Evolutionary conservation across 768 basidiomycete genomes (phyloP), one percentile per base, ranked within the genome.

Genomic region (Suillus weaverae): DNA sequence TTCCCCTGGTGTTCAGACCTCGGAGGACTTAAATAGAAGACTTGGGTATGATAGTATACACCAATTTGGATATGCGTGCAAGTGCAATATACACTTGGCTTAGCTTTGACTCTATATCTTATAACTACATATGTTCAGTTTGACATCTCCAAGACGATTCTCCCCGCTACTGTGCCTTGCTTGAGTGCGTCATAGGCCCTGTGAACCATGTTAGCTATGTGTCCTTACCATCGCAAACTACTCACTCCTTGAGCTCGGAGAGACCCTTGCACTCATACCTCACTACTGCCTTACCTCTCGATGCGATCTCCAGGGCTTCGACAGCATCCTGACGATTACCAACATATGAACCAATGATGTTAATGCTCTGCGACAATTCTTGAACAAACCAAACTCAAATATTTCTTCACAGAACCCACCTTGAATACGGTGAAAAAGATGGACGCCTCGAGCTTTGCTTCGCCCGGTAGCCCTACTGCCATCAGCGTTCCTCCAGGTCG

Each of bases 291-390:
- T 85, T 84, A 16, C 91, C 92, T 39, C 79, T 72, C 0, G 88
- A 83, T 1, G 92, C 94, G 56, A 95, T 88, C 3, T 86, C 84
- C 51, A 96, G 77, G 0, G 95, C 91, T 75, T 97, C 94, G 11
- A 84, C 74, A 3, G 93, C 87, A 71, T 96, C 95, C 75, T 94
- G 92, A 44, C 91, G 85, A 76, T 93, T 94, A 1, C 91, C 87
- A 16, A 83, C 80, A 62, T 82, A 83, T 3, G 83, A 85, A 10
- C 70, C 67, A 60, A 71, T 64, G 72, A 70, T 68, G 14, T 65
- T 59, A 9, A 73, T 66, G 26, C 48, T 83, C 73, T 77, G 55
- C 26, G 9, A 43, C 16, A 22, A 36, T 41, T 41, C 30, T 38
- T 32, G 22, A 26, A 41, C 32, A 14, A 66, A 46, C n/a, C 9